These are phyloP conservation scores for Diaporthe ilicicola DNA, from an alignment of 2,329 filamentous ascomycete species.

Conservation along the genomic window DNA sequence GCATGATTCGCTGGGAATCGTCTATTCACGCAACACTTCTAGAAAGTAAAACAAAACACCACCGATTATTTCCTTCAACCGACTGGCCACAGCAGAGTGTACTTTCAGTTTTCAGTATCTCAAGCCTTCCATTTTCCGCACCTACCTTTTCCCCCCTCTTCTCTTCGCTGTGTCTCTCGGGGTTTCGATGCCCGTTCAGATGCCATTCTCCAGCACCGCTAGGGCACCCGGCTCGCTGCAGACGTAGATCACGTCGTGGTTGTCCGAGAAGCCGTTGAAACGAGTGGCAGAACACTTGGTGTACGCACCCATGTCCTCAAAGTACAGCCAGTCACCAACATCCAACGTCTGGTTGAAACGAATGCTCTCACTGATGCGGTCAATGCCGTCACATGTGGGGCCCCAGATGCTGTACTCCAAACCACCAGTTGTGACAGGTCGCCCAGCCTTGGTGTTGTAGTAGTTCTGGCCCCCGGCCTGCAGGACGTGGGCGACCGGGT, in stretches of 20 bases:
- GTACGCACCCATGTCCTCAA: conserved; percentile 98
- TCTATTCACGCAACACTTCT: conserved; percentile 13
- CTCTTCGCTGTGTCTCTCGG: neutral
- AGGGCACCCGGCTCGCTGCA: conserved; percentile 90
- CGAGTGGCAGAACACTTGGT: conserved; percentile 97
- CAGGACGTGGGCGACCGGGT: conserved; percentile 85
- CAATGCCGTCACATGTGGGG: conserved; percentile 96
- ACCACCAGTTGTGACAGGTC: conserved; percentile 49
- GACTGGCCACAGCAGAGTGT: neutral
- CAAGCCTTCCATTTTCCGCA: neutral
- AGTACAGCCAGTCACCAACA: conserved; percentile 98
- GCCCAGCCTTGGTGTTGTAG: conserved; percentile 64
- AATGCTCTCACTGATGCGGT: conserved; percentile 87
- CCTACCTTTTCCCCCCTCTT: neutral
- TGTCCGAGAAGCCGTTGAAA: conserved; percentile 96
- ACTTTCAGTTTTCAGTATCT: neutral
- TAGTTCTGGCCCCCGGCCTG: conserved; percentile 66
- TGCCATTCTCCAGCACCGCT: conserved; percentile 65
- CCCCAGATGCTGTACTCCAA: conserved; percentile 97
- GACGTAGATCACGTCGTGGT: conserved; percentile 92
- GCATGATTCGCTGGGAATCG: conserved; percentile 16
- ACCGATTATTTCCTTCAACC: neutral
- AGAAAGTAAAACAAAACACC: conserved; percentile 20
- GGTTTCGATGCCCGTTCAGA: neutral
- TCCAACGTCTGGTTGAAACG: conserved; percentile 80